Percentiles rank a stretch among this genome's conserved stretches.
These are phyloP conservation scores for Drechslerella dactyloides DNA, from an alignment of 2,329 filamentous ascomycete species.

Conservation along the genomic window DNA sequence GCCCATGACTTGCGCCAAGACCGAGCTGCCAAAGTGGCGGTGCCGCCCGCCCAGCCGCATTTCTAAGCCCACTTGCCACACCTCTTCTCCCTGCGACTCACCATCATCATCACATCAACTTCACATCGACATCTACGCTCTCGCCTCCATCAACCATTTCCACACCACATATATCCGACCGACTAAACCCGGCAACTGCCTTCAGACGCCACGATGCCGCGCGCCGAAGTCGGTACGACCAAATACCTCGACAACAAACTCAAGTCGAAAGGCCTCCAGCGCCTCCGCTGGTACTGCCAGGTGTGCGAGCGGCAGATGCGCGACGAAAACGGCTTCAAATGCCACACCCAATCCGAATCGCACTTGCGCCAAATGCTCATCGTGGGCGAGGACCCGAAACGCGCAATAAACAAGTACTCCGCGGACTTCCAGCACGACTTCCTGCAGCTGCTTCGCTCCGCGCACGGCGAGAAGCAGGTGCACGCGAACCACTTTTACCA, in stretches of 20 bases:
- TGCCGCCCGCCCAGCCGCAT: not conserved
- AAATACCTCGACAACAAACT: conserved; percentile 90
- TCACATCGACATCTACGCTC: not conserved
- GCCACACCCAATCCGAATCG: conserved; percentile 81
- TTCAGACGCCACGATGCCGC: conserved; percentile 71
- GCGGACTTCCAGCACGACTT: conserved; percentile 83
- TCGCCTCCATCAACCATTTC: not conserved
- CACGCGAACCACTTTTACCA: conserved; percentile 94
- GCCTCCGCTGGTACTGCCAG: conserved; percentile 87
- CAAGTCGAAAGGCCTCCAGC: conserved; percentile 76
- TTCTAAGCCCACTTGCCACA: not conserved
- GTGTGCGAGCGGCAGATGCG: conserved; percentile 77
- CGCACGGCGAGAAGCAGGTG: conserved; percentile 88
- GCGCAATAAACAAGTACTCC: conserved; percentile 81
- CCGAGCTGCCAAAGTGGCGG: not conserved
- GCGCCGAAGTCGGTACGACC: conserved; percentile 89
- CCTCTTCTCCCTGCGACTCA: not conserved
- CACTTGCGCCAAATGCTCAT: conserved; percentile 89
- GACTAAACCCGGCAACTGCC: not conserved
- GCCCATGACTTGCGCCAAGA: too few relatives aligned
- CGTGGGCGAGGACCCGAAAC: conserved; percentile 85
- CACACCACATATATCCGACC: not conserved
- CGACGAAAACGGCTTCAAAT: conserved; percentile 90
- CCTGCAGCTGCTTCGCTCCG: conserved; percentile 74
- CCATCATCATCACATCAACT: not conserved